A percentile compares a stretch with the other conserved stretches of the same genome.
Evolutionary conservation across 164 flowering plant genomes (phyloP).

Genomic region (Stephania cephalantha): DNA sequence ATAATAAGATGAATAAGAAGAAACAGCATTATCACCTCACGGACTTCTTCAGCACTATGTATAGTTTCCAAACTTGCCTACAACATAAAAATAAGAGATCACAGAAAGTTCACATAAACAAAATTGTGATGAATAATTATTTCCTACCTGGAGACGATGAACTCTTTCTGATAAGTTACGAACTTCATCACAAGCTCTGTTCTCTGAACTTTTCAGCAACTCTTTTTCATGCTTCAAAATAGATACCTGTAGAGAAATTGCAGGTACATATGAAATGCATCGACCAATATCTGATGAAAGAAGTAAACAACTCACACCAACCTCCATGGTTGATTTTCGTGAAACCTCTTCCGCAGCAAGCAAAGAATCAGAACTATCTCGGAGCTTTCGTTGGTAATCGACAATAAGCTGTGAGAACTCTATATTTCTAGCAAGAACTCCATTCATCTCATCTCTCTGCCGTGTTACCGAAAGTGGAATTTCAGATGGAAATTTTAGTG

Average conservation of each 20-base stretch:
- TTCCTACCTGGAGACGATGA: slow-evolving; percentile 68
- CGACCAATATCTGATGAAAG: neutral
- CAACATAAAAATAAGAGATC: slow-evolving; percentile 9
- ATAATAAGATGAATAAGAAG: neutral
- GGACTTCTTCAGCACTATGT: slow-evolving; percentile 70
- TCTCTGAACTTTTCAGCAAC: slow-evolving; percentile 62
- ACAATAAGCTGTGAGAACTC: slow-evolving; percentile 79
- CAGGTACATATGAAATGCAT: neutral
- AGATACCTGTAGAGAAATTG: slow-evolving; percentile 44
- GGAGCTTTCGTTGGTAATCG: slow-evolving; percentile 70
- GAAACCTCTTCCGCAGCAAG: slow-evolving; percentile 66
- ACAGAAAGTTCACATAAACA: neutral
- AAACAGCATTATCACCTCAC: slow-evolving; percentile 65
- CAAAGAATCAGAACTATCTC: slow-evolving; percentile 62
- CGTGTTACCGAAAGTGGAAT: slow-evolving; percentile 4
- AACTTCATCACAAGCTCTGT: slow-evolving; percentile 84
- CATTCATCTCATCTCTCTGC: slow-evolving; percentile 61
- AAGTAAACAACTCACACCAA: slow-evolving; percentile 15
- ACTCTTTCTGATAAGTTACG: slow-evolving; percentile 69
- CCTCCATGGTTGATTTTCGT: slow-evolving; percentile 75
- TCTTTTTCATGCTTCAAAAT: slow-evolving; percentile 74
- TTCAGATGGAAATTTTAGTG: neutral
- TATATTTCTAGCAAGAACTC: slow-evolving; percentile 62
- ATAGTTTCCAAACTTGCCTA: slow-evolving; percentile 84
- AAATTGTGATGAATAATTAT: neutral